Conservation (phyloP, 495 filamentous ascomycete genomes). For the Penicillium atrosanguineum region DNA sequence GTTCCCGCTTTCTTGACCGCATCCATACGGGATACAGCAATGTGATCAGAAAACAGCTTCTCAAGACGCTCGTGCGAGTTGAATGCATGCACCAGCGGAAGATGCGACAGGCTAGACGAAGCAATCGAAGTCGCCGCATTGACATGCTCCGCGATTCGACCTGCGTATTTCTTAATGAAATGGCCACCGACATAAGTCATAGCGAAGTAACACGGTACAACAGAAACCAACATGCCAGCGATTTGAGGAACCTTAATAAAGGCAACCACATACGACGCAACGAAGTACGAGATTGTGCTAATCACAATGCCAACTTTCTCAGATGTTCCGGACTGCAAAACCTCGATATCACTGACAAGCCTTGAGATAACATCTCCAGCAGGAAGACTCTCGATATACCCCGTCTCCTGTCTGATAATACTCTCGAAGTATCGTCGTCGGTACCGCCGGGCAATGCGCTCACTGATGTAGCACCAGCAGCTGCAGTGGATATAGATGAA, state of each 20-base stretch:
- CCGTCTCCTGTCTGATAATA: constrained; percentile 56
- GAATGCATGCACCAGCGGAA: constrained; percentile 48
- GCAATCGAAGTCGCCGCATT: constrained; percentile 46
- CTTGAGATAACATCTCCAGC: constrained; percentile 57
- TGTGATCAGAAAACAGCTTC: constrained; percentile 43
- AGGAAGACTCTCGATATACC: constrained; percentile 54
- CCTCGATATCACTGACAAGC: constrained; percentile 56
- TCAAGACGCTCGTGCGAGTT: constrained; percentile 47
- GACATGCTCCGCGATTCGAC: constrained; percentile 44
- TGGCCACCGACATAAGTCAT: constrained; percentile 60
- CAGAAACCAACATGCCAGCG: constrained; percentile 46
- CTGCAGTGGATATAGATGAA: constrained; percentile 51
- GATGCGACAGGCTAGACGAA: constrained; percentile 43
- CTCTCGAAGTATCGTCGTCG: constrained; percentile 55
- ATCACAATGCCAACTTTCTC: constrained; percentile 65
- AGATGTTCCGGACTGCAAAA: constrained; percentile 58
- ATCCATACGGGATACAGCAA: constrained; percentile 43
- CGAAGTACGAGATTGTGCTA: constrained; percentile 56
- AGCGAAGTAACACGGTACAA: constrained; percentile 64
- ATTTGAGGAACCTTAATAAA: constrained; percentile 54
- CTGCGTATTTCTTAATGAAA: constrained; percentile 57
- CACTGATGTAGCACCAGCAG: constrained; percentile 60
- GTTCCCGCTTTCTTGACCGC: constrained; percentile 59
- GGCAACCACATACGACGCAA: constrained; percentile 59
- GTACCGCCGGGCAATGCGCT: constrained; percentile 61